Conservation (phyloP, 768 basidiomycete species). For the Kwoniella newhampshirensis region DNA sequence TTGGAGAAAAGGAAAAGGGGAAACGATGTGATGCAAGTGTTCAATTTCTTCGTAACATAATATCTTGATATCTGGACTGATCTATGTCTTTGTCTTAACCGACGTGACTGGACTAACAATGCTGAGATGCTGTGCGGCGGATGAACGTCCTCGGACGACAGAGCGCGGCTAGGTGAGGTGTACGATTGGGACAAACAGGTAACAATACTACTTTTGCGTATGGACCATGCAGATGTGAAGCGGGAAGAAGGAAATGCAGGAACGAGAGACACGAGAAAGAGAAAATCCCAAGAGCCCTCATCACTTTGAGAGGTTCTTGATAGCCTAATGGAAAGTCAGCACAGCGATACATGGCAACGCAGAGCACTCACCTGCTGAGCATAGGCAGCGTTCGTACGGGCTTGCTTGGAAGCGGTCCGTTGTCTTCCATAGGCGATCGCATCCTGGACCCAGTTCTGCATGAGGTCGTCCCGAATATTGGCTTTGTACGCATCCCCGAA, state of each 20-base stretch:
- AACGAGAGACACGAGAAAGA: background rate
- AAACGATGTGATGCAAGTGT: no score
- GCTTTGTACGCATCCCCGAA: slow-evolving; percentile 81
- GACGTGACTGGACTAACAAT: no score
- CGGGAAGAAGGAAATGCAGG: background rate
- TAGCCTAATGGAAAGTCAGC: slow-evolving; percentile 24
- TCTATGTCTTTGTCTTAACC: no score
- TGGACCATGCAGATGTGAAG: slow-evolving; percentile 7
- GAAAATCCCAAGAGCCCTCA: background rate
- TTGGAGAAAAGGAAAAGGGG: no score
- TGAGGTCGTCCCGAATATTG: slow-evolving; percentile 73
- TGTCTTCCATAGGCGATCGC: slow-evolving; percentile 38
- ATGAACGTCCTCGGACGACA: slow-evolving; percentile 44
- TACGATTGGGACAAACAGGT: no score
- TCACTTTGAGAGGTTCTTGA: slow-evolving; percentile 36
- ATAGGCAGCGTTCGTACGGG: slow-evolving; percentile 38
- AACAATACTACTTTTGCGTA: no score
- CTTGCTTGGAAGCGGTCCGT: slow-evolving; percentile 27
- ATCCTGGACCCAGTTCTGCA: slow-evolving; percentile 69
- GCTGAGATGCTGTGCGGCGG: background rate
- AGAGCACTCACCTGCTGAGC: slow-evolving; percentile 38
- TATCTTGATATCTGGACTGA: no score
- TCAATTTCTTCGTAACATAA: no score
- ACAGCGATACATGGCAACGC: background rate
- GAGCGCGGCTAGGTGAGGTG: slow-evolving; percentile 46